Conservation (phyloP, 176 grass and related monocot genomes). For the Triticum monococcum region DNA sequence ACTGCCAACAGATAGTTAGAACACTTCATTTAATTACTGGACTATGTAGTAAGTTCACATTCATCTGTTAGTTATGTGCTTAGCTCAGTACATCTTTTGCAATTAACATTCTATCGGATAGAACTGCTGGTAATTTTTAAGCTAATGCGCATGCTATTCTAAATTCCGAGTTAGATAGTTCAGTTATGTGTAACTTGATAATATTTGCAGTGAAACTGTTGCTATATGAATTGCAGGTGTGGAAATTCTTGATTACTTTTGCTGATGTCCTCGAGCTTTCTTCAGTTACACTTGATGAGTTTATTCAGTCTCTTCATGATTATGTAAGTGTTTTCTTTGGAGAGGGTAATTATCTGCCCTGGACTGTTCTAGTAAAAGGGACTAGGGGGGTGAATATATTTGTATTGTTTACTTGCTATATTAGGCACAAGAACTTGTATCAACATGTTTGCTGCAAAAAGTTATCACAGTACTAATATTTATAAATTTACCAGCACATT, state of each 20-base stretch:
- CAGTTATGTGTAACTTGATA: conserved; percentile 14
- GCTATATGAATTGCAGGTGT: conserved; percentile 62
- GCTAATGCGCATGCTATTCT: background rate
- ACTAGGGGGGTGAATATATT: background rate
- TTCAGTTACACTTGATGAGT: conserved; percentile 92
- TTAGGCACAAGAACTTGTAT: conserved; percentile 14
- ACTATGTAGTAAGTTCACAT: conserved; percentile 9
- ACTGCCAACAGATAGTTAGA: background rate
- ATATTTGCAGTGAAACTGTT: conserved; percentile 26
- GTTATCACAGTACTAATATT: background rate
- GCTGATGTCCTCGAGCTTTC: conserved; percentile 86
- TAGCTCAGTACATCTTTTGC: background rate
- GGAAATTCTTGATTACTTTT: conserved; percentile 97
- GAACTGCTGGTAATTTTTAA: background rate
- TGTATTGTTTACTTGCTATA: conserved; percentile 8
- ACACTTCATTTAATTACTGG: background rate
- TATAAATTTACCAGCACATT: background rate
- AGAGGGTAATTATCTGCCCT: conserved; percentile 14
- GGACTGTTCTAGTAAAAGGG: conserved; percentile 5
- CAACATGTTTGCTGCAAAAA: background rate
- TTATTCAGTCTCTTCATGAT: conserved; percentile 98
- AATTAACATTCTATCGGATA: background rate
- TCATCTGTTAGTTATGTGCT: background rate
- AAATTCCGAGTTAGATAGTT: conserved; percentile 6
- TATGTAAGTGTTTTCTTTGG: conserved; percentile 67